A percentile compares a stretch with the other conserved stretches of the same genome.
Evolutionary conservation across 2,329 filamentous ascomycete species (phyloP).

Genomic region (Scopulariopsis brevicaulis): DNA sequence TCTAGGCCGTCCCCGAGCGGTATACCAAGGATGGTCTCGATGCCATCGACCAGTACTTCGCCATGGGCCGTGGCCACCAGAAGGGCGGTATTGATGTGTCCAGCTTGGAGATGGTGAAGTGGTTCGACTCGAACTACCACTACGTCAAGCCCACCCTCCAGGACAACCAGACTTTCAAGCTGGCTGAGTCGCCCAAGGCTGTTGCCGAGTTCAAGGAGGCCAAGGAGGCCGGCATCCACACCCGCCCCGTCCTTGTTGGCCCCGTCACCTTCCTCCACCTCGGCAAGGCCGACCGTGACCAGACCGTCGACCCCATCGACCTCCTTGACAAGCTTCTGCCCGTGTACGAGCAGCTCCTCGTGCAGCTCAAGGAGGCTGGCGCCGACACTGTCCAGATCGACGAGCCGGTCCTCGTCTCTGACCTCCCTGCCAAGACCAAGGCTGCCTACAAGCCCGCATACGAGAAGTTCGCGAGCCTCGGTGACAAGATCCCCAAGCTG

Average conservation of each 20-base stretch:
- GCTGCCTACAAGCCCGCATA: conserved; percentile 96
- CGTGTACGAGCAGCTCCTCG: conserved; percentile 85
- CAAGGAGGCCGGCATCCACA: conserved; percentile 89
- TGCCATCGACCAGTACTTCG: conserved; percentile 93
- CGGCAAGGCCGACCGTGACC: conserved; percentile 94
- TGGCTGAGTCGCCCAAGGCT: conserved; percentile 80
- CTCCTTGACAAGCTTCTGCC: conserved; percentile 89
- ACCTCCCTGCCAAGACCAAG: conserved; percentile 83
- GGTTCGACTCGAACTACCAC: conserved; percentile 99
- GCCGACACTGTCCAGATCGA: conserved; percentile 97
- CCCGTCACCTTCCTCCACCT: conserved; percentile 97
- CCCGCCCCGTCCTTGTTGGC: conserved; percentile 88
- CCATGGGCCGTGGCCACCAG: conserved; percentile 98
- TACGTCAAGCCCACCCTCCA: conserved; percentile 99
- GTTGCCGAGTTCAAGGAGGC: conserved; percentile 91
- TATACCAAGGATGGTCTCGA: conserved; percentile 87
- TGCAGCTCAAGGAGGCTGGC: conserved; percentile 90
- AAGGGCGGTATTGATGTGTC: conserved; percentile 90
- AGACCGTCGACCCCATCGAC: conserved; percentile 85
- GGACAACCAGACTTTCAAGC: conserved; percentile 93
- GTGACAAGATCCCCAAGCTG: conserved; percentile 73
- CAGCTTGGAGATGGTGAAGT: conserved; percentile 98
- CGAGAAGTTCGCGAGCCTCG: conserved; percentile 70
- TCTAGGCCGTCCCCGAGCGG: conserved; percentile 75
- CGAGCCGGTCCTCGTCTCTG: conserved; percentile 93